A percentile compares a stretch with the other conserved stretches of the same genome.
phyloP scores from a whole-genome alignment of 257 asterid species.

The Jacaranda copaia region DNA sequence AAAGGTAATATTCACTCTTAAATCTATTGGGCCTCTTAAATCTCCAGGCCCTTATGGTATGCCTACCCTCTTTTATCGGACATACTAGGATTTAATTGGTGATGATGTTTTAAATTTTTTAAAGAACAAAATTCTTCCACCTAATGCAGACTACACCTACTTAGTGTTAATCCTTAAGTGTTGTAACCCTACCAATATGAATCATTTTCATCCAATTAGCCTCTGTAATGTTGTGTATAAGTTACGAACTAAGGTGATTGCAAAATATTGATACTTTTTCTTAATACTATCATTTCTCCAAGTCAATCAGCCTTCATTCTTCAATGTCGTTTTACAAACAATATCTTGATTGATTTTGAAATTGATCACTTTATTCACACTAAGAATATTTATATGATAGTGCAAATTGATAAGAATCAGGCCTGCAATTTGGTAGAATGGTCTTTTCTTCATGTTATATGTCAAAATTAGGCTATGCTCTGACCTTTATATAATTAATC shows the following conservation, averaged over 20 bases:
- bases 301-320: not conserved
- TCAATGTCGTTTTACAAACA: not conserved
- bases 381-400: not conserved
- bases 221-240: not conserved
- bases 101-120: no score
- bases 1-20: no score
- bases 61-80: no score
- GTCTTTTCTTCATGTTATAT: not conserved
- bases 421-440: not conserved
- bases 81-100: no score
- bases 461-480: not conserved
- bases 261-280: not conserved
- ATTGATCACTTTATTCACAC: not conserved
- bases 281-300: not conserved
- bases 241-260: no score
- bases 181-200: no score
- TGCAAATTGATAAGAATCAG: not conserved
- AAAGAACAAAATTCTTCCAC: no score
- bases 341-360: not conserved
- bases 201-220: not conserved
- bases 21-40: no score
- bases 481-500: no score
- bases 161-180: no score
- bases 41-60: no score
- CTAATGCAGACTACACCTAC: no score